Evolutionary conservation across 2,329 filamentous ascomycete genomes (phyloP).

Genomic region (Diaporthe eres): DNA sequence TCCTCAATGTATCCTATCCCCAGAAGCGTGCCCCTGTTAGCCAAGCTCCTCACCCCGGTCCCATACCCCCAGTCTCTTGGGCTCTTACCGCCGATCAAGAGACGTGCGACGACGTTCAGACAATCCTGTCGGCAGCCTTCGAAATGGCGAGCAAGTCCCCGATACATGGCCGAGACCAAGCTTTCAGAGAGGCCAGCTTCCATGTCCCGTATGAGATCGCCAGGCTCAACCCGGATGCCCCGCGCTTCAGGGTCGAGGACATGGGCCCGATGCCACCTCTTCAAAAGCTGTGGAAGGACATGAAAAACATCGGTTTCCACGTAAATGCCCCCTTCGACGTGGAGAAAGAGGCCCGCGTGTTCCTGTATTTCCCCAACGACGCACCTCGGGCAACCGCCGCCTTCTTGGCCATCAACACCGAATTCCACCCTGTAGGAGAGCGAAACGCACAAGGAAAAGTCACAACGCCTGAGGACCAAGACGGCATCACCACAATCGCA

Average conservation of each 20-base stretch:
- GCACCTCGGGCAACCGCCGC: background rate
- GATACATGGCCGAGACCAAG: background rate
- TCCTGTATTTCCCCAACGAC: slow-evolving; percentile 8
- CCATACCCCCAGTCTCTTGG: background rate
- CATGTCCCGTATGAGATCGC: slow-evolving; percentile 22
- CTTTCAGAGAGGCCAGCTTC: slow-evolving; percentile 21
- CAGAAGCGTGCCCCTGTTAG: background rate
- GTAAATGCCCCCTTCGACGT: background rate
- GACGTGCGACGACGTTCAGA: background rate
- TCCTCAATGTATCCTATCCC: background rate
- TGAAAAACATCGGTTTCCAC: background rate
- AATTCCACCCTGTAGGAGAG: background rate
- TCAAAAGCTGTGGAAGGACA: background rate
- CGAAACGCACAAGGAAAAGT: background rate
- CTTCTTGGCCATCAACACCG: slow-evolving; percentile 29
- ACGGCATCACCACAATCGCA: background rate
- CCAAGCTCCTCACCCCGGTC: no score
- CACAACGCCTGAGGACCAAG: background rate
- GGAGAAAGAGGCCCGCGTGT: background rate
- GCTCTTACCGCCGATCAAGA: background rate
- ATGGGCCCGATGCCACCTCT: background rate
- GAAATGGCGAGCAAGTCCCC: slow-evolving; percentile 2
- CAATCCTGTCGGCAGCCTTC: slow-evolving; percentile 13
- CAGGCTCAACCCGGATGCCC: slow-evolving; percentile 17
- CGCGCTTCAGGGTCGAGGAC: slow-evolving; percentile 17